Percentiles rank a stretch among this genome's conserved stretches.
Conservation (phyloP, 768 basidiomycete species). For the Psilocybe tampanensis region DNA sequence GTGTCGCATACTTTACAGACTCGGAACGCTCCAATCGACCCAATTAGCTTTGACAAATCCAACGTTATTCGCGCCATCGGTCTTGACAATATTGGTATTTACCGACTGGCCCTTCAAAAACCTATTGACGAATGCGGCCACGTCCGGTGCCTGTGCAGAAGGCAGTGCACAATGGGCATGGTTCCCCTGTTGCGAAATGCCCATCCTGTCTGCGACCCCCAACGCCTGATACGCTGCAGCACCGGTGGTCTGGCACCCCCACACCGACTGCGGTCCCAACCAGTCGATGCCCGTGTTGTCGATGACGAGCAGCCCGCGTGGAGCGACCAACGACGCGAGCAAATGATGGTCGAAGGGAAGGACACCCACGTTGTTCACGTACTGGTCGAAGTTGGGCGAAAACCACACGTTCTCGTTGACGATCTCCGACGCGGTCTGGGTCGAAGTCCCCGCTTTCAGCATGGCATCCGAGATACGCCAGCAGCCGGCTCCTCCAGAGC, state of each 20-base stretch:
- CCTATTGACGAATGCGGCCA: conserved; percentile 57
- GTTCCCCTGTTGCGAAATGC: conserved; percentile 54
- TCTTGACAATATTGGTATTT: conserved; percentile 48
- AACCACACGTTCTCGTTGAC: conserved; percentile 67
- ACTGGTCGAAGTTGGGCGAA: conserved; percentile 49
- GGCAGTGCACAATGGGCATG: conserved; percentile 62
- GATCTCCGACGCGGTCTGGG: conserved; percentile 61
- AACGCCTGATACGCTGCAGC: conserved; percentile 54
- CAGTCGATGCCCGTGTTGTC: conserved; percentile 60
- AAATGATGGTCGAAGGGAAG: conserved; percentile 66
- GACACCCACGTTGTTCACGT: conserved; percentile 42
- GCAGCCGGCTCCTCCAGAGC: conserved; percentile 60
- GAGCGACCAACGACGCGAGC: conserved; percentile 57
- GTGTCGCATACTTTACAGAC: too few species aligned
- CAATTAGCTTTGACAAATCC: conserved; percentile 42
- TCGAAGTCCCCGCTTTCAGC: conserved; percentile 40
- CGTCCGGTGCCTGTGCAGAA: conserved; percentile 39
- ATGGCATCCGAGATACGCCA: conserved; percentile 60
- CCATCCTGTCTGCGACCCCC: conserved; percentile 47
- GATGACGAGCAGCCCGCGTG: conserved; percentile 52
- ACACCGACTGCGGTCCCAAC: conserved; percentile 53
- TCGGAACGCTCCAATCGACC: conserved; percentile 54
- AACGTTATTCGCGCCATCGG: conserved; percentile 42
- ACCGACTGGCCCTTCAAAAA: conserved; percentile 52
- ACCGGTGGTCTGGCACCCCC: conserved; percentile 53